phyloP scores from a whole-genome alignment of 2,329 filamentous ascomycete species.

The Pseudocercospora crystallina region DNA sequence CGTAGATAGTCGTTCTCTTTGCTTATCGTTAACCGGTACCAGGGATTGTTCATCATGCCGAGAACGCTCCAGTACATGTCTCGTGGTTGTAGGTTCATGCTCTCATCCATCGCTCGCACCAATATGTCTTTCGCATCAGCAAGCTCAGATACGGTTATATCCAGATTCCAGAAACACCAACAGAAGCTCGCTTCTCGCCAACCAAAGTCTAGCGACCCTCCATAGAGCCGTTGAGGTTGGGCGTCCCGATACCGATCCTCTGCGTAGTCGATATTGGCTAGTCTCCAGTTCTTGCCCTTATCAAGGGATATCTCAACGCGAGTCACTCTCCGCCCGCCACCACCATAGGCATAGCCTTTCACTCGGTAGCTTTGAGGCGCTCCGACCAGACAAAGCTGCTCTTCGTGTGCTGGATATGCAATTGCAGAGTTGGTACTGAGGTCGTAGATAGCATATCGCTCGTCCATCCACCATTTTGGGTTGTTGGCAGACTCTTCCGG shows the following conservation, averaged over 20 bases:
- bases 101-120: constrained; percentile 85
- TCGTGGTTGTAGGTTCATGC: constrained; percentile 79
- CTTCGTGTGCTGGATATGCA: constrained; percentile 76
- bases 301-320: constrained; percentile 82
- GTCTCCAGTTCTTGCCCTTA: constrained; percentile 74
- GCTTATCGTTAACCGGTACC: constrained; percentile 79
- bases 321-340: constrained; percentile 80
- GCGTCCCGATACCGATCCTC: constrained; percentile 78
- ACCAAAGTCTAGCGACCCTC: constrained; percentile 74
- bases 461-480: constrained; percentile 79
- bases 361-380: constrained; percentile 60
- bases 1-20: constrained; percentile 63
- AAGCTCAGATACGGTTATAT: constrained; percentile 64
- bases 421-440: constrained; percentile 83
- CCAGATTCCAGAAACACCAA: constrained; percentile 88
- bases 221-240: constrained; percentile 66
- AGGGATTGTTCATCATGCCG: constrained; percentile 98
- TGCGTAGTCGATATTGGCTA: constrained; percentile 76
- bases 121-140: constrained; percentile 68
- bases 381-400: constrained; percentile 57
- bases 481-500: constrained; percentile 76
- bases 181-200: constrained; percentile 82
- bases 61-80: constrained; percentile 97
- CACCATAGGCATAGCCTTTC: constrained; percentile 83
- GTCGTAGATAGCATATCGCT: constrained; percentile 90